Evolutionary conservation across 202 grass and related monocot genomes (phyloP).

Genomic region (Hordeum pubiflorum): DNA sequence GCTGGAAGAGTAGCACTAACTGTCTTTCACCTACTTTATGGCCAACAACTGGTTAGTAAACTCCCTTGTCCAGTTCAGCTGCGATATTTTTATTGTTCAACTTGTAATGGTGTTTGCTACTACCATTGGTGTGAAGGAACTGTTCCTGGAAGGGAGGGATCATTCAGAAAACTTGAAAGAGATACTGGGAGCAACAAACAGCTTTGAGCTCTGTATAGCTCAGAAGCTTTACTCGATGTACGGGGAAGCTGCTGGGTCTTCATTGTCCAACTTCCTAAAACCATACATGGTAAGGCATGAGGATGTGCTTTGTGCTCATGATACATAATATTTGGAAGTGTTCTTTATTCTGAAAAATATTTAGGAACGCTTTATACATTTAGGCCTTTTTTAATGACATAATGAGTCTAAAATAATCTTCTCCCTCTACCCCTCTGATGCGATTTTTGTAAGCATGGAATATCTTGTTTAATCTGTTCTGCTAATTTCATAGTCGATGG

Average conservation of each 20-base stretch:
- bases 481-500: not conserved
- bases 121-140: constrained; percentile 49
- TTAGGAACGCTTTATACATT: not conserved
- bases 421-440: not conserved
- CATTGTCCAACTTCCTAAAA: constrained; percentile 43
- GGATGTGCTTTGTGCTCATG: not conserved
- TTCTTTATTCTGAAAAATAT: not conserved
- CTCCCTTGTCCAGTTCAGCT: constrained; percentile 13
- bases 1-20: constrained; percentile 55
- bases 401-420: not conserved
- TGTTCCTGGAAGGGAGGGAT: constrained; percentile 49
- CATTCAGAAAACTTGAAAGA: constrained; percentile 48
- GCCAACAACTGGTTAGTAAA: constrained; percentile 65
- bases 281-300: constrained; percentile 62
- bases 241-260: constrained; percentile 30
- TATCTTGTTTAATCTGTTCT: not conserved
- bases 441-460: not conserved
- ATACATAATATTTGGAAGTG: not conserved
- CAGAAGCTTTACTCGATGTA: constrained; percentile 49
- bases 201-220: constrained; percentile 67
- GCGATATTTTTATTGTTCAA: constrained; percentile 3
- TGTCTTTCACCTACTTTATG: constrained; percentile 69
- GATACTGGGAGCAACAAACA: constrained; percentile 55
- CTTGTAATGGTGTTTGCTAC: constrained; percentile 12
- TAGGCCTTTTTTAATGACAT: not conserved